Percentiles rank a stretch among this genome's conserved stretches.
phyloP scores from a whole-genome alignment of 495 filamentous ascomycete species.

The Hypoxylon lenormandii region DNA sequence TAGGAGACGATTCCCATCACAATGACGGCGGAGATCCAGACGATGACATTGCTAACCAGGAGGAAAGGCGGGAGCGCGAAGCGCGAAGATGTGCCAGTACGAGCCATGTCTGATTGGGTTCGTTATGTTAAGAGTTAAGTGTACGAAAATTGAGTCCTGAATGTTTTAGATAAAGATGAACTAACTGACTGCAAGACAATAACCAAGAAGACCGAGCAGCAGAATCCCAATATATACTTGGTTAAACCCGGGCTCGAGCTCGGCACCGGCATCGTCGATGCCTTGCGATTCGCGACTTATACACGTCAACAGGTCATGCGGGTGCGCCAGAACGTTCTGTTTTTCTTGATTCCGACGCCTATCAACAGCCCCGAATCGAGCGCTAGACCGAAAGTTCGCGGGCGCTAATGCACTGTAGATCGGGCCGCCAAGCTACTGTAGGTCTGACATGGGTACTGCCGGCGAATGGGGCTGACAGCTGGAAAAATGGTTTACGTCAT shows the following conservation, averaged over 20 bases:
- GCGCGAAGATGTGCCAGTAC: slow-evolving; percentile 13
- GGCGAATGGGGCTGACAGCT: slow-evolving; percentile 40
- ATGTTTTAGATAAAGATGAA: no score
- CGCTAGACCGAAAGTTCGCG: slow-evolving; percentile 39
- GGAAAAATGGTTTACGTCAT: slow-evolving; percentile 37
- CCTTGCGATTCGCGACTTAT: slow-evolving; percentile 11
- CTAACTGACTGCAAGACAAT: background rate
- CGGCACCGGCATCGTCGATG: slow-evolving; percentile 23
- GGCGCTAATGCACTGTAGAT: slow-evolving; percentile 41
- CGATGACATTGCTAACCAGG: slow-evolving; percentile 49
- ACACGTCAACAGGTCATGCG: slow-evolving; percentile 42
- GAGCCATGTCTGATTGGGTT: slow-evolving; percentile 24
- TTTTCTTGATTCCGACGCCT: slow-evolving; percentile 33
- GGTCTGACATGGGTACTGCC: slow-evolving; percentile 27
- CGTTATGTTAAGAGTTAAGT: background rate
- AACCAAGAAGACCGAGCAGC: background rate
- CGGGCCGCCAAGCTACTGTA: slow-evolving; percentile 20
- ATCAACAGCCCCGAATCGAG: slow-evolving; percentile 11
- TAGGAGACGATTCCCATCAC: slow-evolving; percentile 71
- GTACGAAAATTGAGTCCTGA: no score
- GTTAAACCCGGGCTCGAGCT: slow-evolving; percentile 16
- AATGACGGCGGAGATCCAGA: slow-evolving; percentile 70
- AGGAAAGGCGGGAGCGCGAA: slow-evolving; percentile 44
- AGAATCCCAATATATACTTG: slow-evolving; percentile 19
- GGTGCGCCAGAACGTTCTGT: slow-evolving; percentile 13